Evolutionary conservation across 768 basidiomycete species (phyloP).

Genomic region (Macrolepiota fuliginosa): DNA sequence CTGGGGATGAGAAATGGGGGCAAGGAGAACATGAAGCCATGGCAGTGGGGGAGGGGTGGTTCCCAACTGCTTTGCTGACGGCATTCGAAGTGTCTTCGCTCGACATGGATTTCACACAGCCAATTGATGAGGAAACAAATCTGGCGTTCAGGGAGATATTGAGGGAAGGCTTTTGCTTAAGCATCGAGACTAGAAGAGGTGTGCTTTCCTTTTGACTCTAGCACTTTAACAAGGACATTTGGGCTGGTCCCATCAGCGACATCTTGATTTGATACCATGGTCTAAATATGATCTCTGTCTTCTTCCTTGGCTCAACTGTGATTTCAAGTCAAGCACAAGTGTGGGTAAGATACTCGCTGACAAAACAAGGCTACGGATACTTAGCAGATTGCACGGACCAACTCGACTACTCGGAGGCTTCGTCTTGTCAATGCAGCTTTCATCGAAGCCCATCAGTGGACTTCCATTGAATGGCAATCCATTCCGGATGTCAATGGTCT

Average conservation of each 20-base stretch:
- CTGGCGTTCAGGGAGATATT: slow-evolving; percentile 9
- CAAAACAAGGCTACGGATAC: too few relatives aligned
- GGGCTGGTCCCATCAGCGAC: too few relatives aligned
- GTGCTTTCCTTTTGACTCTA: slow-evolving; percentile 1
- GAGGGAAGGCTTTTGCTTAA: slow-evolving; percentile 12
- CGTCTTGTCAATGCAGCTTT: too few relatives aligned
- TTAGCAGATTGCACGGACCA: too few relatives aligned
- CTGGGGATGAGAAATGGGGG: not conserved
- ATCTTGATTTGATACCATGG: too few relatives aligned
- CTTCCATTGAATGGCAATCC: too few relatives aligned
- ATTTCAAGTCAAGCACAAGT: too few relatives aligned
- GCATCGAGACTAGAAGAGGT: slow-evolving; percentile 9
- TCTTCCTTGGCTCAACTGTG: too few relatives aligned
- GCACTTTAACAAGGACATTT: not conserved
- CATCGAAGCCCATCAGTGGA: too few relatives aligned
- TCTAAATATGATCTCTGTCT: too few relatives aligned
- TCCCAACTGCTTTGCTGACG: not conserved
- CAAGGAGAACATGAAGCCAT: not conserved
- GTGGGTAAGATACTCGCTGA: too few relatives aligned
- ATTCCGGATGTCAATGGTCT: not conserved
- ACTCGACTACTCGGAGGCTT: too few relatives aligned
- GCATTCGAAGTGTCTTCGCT: not conserved
- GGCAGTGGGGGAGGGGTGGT: slow-evolving; percentile 3
- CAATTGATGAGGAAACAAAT: slow-evolving; percentile 12
- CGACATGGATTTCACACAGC: slow-evolving; percentile 1